Base-by-base conservation (phyloP, 2,329 filamentous ascomycete species). In the Talaromyces sp. region DNA sequence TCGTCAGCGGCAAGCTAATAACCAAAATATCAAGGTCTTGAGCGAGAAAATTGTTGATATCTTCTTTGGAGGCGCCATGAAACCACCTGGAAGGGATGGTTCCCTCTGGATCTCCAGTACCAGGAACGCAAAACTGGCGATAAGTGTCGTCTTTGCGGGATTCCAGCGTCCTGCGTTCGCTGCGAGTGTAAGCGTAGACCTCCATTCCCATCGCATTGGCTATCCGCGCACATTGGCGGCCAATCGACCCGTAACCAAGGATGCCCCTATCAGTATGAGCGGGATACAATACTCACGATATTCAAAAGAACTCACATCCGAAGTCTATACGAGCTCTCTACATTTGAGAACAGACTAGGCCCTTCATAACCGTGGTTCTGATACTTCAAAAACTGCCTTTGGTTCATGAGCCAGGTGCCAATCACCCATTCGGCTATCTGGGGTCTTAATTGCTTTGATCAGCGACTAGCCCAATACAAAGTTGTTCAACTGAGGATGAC, bases 121-220 rank as follows among this genome's bases (percentile, higher is more conserved):
- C 29, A 53, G 59, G 43, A 11, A 38, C 31, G 11, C 29, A 38
- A 38, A 36, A 58, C 25, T 61, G 38, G 27, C 2, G 38, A 25
- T 47, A 61, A 13, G 27, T 49, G 27, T 51, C 31, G 13, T 61
- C 59, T 25, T 25, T 49, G 2, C 84, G 85, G 1, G 80, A 81
- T 2, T 72, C 76, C 0, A 86, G 86, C 10, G 88, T 78, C 1
- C 70, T 75, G 31, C 86, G 86, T 38, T 87, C 82, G 36, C 85
- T 86, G 0, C 90, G 87, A 0, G 91, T 93, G 79, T 90, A 93
- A 0, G 90, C 91, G 73, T 92, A 82, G 0, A 94, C 85, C 31
- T 86, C 82, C 84, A 91, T 89, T n/a, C 91, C 91, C 70, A 92
- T 76, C 1, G 89, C 88, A 34, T 56, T n/a, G 2, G 51, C 51